These are phyloP conservation scores for Irineochytrium annulatum DNA, from an alignment of 192 early-diverging fungal genomes.

Conservation along the genomic window DNA sequence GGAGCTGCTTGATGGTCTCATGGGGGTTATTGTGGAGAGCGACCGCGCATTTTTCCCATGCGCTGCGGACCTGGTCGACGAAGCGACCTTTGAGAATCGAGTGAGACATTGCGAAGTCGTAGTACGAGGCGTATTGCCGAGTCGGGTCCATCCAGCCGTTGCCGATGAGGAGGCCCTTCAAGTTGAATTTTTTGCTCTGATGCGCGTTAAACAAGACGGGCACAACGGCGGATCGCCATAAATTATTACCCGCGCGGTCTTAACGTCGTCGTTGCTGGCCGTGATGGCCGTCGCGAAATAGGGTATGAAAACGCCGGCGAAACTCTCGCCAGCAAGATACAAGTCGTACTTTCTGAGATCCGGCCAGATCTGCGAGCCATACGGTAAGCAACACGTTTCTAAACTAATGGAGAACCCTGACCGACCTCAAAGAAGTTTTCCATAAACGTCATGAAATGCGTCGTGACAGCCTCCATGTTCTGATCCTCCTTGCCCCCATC, in stretches of 20 bases:
- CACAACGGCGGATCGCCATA: background rate
- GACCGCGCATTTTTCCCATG: slow-evolving; percentile 30
- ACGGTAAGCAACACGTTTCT: slow-evolving; percentile 10
- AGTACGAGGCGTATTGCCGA: slow-evolving; percentile 21
- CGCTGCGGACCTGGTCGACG: slow-evolving; percentile 42
- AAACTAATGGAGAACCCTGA: slow-evolving; percentile 31
- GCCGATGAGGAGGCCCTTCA: slow-evolving; percentile 60
- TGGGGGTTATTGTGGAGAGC: background rate
- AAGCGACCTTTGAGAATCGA: slow-evolving; percentile 35
- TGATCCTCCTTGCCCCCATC: background rate
- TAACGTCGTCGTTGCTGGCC: slow-evolving; percentile 22
- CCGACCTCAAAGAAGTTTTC: slow-evolving; percentile 54
- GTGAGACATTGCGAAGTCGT: background rate
- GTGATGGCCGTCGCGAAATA: slow-evolving; percentile 60
- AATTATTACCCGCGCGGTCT: slow-evolving; percentile 3
- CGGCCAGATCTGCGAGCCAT: background rate
- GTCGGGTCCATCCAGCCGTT: slow-evolving; percentile 76
- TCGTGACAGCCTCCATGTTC: slow-evolving; percentile 25
- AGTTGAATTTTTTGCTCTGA: slow-evolving; percentile 9
- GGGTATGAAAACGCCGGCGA: slow-evolving; percentile 69
- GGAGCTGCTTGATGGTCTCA: slow-evolving; percentile 23
- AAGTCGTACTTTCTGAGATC: slow-evolving; percentile 29
- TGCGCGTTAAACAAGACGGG: background rate
- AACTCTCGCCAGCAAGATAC: slow-evolving; percentile 73
- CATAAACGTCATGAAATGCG: slow-evolving; percentile 50